Conservation (phyloP, 2,329 filamentous ascomycete species). For the Nectriaceae sp. region DNA sequence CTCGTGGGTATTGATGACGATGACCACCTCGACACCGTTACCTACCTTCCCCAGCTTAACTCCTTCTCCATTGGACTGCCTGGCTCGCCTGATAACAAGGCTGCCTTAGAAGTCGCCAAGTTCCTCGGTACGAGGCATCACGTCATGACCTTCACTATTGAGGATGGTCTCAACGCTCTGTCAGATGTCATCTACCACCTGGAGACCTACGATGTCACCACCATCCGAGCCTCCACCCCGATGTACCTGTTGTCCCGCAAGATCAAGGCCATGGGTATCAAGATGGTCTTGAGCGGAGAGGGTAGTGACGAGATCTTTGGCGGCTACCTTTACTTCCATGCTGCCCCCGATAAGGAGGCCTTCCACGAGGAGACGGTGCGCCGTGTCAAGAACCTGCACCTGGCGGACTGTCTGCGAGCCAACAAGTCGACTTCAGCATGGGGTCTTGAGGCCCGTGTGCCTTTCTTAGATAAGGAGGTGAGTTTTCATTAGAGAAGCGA, state of each 20-base stretch:
- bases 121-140: constrained; percentile 98
- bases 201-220: constrained; percentile 97
- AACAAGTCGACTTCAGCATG: constrained; percentile 99
- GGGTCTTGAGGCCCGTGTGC: constrained; percentile 96
- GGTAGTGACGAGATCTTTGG: constrained; percentile 98
- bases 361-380: constrained; percentile 96
- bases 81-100: constrained; percentile 87
- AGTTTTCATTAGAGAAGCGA: constrained; percentile 7
- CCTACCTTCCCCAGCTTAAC: constrained; percentile 92
- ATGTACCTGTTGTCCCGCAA: constrained; percentile 98
- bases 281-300: constrained; percentile 98
- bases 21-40: constrained; percentile 84
- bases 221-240: constrained; percentile 94
- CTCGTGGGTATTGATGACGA: constrained; percentile 94
- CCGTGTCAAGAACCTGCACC: constrained; percentile 93
- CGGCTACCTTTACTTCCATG: constrained; percentile 98
- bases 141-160: constrained; percentile 96
- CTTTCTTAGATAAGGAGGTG: constrained; percentile 92
- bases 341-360: constrained; percentile 84
- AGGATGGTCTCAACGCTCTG: constrained; percentile 94
- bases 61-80: constrained; percentile 98
- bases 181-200: constrained; percentile 98
- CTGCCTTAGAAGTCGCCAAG: constrained; percentile 89
- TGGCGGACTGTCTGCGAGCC: constrained; percentile 93
- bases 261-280: constrained; percentile 99